Conservation (phyloP, 225 moss, liverwort and hornwort species). For the Pleurozium schreberi region DNA sequence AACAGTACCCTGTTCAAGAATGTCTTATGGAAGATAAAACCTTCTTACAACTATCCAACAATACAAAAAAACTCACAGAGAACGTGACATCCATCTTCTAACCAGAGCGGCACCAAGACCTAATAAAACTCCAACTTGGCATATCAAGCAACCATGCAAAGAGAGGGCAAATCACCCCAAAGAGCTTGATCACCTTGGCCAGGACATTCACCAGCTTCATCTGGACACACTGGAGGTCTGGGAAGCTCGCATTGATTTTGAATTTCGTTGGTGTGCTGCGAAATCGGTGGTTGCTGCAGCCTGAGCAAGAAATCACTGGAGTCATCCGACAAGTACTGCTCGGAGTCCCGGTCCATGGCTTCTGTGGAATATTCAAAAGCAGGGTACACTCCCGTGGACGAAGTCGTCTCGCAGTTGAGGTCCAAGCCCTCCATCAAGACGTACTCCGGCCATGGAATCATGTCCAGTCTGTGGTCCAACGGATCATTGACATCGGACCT, state of each 20-base stretch:
- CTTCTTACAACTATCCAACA: neutral
- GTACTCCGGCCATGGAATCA: constrained; percentile 34
- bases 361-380: constrained; percentile 35
- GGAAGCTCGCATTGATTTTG: neutral
- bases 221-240: neutral
- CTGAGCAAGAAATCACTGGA: constrained; percentile 19
- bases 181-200: constrained; percentile 8
- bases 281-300: neutral
- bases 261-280: neutral
- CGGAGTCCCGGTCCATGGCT: constrained; percentile 38
- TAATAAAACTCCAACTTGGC: neutral
- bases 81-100: neutral
- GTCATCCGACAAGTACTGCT: constrained; percentile 27
- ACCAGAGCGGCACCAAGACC: neutral
- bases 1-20: neutral
- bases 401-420: constrained; percentile 17
- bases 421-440: constrained; percentile 24
- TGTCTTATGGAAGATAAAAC: neutral
- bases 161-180: constrained; percentile 19
- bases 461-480: neutral
- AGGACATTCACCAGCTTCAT: constrained; percentile 1
- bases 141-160: constrained; percentile 9
- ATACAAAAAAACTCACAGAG: neutral
- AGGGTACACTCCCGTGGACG: constrained; percentile 14
- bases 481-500: neutral